Percentiles rank a stretch among this genome's conserved stretches.
Conservation (phyloP, 2,329 filamentous ascomycete genomes). For the Teratosphaeria viscida region DNA sequence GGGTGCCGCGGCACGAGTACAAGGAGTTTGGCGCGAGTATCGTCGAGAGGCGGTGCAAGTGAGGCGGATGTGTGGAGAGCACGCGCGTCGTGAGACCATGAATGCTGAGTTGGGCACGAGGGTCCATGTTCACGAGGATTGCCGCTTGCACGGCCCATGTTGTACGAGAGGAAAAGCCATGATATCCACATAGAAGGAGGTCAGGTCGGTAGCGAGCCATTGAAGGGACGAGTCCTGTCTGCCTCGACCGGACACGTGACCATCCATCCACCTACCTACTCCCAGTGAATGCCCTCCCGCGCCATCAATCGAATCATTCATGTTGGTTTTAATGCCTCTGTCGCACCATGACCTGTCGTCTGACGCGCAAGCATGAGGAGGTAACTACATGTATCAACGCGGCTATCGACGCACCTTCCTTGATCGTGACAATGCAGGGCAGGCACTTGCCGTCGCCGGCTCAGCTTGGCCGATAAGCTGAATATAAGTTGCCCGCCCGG, state of each 20-base stretch:
- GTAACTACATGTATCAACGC: too few species aligned
- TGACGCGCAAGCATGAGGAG: neutral
- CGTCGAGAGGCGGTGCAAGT: slow-evolving; percentile 96
- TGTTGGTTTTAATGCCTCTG: too few species aligned
- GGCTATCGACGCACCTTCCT: neutral
- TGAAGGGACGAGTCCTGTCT: neutral
- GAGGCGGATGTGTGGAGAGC: neutral
- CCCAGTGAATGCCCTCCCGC: too few species aligned
- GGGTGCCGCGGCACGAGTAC: slow-evolving; percentile 96
- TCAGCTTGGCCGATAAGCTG: neutral
- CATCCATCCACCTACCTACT: too few species aligned
- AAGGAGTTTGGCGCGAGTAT: slow-evolving; percentile 86
- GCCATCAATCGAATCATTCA: too few species aligned
- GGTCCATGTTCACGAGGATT: neutral
- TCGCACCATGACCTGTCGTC: too few species aligned
- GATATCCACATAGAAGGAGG: neutral
- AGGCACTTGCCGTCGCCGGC: neutral
- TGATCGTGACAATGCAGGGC: too few species aligned
- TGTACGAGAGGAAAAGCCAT: neutral
- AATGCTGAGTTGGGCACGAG: neutral
- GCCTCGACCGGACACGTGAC: too few species aligned
- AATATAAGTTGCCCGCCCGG: neutral
- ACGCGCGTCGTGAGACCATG: neutral
- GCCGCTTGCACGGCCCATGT: neutral
- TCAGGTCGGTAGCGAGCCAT: neutral